Conservation (phyloP, 2,329 filamentous ascomycete genomes). For the Pyrenochaeta sp. region DNA sequence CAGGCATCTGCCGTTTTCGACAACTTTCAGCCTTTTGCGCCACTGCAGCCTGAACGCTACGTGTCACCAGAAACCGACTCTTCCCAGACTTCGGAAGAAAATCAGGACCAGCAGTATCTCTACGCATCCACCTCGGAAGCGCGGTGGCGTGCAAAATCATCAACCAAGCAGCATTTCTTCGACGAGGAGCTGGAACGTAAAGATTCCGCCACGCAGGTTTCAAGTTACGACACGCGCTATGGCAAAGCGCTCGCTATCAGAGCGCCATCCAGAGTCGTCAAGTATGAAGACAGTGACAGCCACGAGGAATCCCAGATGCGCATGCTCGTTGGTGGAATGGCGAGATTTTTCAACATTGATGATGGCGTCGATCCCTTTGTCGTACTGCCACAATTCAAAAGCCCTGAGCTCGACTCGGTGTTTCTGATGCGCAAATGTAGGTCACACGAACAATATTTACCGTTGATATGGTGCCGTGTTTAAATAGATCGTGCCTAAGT, state of each 20-base stretch:
- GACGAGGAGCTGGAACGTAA: not conserved
- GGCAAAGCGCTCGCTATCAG: not conserved
- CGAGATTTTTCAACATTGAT: constrained; percentile 17
- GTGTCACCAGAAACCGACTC: not conserved
- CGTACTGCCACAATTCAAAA: constrained; percentile 29
- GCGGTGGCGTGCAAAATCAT: constrained; percentile 2
- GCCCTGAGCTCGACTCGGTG: constrained; percentile 20
- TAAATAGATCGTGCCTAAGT: not conserved
- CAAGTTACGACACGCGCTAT: constrained; percentile 3
- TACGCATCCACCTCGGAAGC: constrained; percentile 8
- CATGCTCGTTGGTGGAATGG: constrained; percentile 19
- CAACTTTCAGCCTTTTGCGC: not conserved
- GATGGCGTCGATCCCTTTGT: constrained; percentile 30
- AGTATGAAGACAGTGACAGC: constrained; percentile 24
- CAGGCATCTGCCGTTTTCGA: not conserved
- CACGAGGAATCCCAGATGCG: constrained; percentile 25
- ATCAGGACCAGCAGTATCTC: constrained; percentile 6
- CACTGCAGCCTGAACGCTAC: not conserved
- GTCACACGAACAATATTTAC: constrained; percentile 1
- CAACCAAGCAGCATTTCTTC: not conserved
- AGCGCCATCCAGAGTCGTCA: constrained; percentile 8
- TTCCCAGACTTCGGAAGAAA: not conserved
- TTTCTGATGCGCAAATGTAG: constrained; percentile 28
- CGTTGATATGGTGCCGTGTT: constrained; percentile 1
- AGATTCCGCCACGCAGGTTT: constrained; percentile 8